Evolutionary conservation across 2,329 filamentous ascomycete species (phyloP).

Genomic region (Trichoderma afroharzianum): DNA sequence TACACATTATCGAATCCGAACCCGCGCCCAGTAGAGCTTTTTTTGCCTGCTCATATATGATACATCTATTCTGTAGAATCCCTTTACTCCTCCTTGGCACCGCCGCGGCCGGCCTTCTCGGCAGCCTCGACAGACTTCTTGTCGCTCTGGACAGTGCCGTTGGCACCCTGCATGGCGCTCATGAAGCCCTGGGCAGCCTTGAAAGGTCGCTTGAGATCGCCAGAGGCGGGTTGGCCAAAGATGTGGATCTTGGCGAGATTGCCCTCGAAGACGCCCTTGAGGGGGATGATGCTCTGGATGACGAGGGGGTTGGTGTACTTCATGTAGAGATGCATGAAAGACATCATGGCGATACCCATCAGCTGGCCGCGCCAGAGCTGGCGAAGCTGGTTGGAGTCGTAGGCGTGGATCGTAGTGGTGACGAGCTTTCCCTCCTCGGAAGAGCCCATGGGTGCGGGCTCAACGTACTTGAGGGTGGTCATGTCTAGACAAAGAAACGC

Average conservation of each 20-base stretch:
- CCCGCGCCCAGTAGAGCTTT: neutral
- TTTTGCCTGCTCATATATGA: neutral
- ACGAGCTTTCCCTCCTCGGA: slow-evolving; percentile 93
- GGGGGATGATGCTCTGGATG: slow-evolving; percentile 96
- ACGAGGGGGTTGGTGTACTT: slow-evolving; percentile 99
- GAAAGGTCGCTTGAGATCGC: slow-evolving; percentile 94
- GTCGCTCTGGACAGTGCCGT: slow-evolving; percentile 78
- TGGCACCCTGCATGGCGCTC: slow-evolving; percentile 67
- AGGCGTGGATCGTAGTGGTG: slow-evolving; percentile 93
- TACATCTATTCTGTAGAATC: neutral
- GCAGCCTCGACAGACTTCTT: slow-evolving; percentile 81
- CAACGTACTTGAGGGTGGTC: slow-evolving; percentile 97
- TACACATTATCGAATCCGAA: slow-evolving; percentile 4
- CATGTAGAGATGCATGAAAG: slow-evolving; percentile 97
- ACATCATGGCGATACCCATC: slow-evolving; percentile 98
- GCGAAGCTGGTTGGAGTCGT: slow-evolving; percentile 84
- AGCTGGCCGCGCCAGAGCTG: slow-evolving; percentile 82
- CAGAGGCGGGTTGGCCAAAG: slow-evolving; percentile 78
- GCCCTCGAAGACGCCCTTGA: slow-evolving; percentile 92
- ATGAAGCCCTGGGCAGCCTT: slow-evolving; percentile 82
- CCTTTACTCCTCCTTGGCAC: slow-evolving; percentile 67
- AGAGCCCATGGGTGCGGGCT: slow-evolving; percentile 89
- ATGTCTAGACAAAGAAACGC: slow-evolving; percentile 60
- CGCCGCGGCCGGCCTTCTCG: slow-evolving; percentile 70
- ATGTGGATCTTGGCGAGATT: slow-evolving; percentile 96